Evolutionary conservation across 2,329 filamentous ascomycete species (phyloP).

Genomic region (Ophiosphaerella narmari): DNA sequence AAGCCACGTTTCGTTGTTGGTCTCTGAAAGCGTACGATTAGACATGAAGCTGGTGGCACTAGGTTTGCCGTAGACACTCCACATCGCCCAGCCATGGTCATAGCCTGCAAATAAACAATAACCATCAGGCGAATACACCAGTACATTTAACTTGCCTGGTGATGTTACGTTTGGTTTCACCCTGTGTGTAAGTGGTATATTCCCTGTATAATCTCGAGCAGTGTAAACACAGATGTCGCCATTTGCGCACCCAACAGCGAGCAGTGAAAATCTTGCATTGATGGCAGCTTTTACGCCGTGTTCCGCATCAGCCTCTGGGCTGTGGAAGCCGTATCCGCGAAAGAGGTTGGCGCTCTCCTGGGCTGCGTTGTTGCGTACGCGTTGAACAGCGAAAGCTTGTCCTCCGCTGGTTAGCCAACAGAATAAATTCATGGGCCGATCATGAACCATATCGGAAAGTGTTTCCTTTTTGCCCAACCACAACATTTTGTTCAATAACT

Average conservation of each 20-base stretch:
- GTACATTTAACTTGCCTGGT: slow-evolving; percentile 72
- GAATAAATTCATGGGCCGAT: slow-evolving; percentile 93
- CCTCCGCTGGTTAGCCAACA: slow-evolving; percentile 92
- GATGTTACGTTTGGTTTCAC: slow-evolving; percentile 72
- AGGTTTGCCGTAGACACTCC: slow-evolving; percentile 95
- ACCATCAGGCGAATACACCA: slow-evolving; percentile 91
- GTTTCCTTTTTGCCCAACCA: slow-evolving; percentile 80
- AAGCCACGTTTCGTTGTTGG: slow-evolving; percentile 84
- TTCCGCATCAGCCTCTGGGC: slow-evolving; percentile 63
- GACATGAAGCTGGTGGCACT: slow-evolving; percentile 81
- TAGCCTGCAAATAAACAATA: slow-evolving; percentile 96
- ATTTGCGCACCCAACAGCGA: slow-evolving; percentile 81
- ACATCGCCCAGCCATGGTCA: slow-evolving; percentile 89
- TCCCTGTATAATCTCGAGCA: slow-evolving; percentile 89
- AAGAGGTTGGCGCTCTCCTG: slow-evolving; percentile 65
- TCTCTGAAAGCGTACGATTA: slow-evolving; percentile 65
- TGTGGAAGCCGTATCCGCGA: slow-evolving; percentile 88
- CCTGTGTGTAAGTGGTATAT: slow-evolving; percentile 84
- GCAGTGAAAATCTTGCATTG: slow-evolving; percentile 91
- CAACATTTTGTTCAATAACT: slow-evolving; percentile 82
- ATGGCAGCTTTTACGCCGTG: slow-evolving; percentile 77
- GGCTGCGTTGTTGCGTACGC: slow-evolving; percentile 48
- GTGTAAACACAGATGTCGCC: slow-evolving; percentile 88
- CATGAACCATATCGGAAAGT: slow-evolving; percentile 85
- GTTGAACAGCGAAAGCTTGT: slow-evolving; percentile 87